A percentile compares a stretch with the other conserved stretches of the same genome.
phyloP scores from a whole-genome alignment of 2,329 filamentous ascomycete genomes.

The Claviceps monticola region DNA sequence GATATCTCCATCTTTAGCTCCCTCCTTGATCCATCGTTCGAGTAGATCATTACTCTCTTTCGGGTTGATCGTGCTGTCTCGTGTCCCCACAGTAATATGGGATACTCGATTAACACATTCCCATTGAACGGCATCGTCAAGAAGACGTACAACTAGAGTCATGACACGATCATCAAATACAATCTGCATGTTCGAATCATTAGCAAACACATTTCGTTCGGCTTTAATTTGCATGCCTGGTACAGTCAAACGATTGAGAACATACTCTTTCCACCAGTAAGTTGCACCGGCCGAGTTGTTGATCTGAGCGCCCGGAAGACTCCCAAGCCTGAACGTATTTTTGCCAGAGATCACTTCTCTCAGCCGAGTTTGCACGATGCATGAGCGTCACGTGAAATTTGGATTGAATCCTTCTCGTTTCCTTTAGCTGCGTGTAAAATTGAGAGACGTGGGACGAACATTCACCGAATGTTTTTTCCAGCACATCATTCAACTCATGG shows the following conservation, averaged over 20 bases:
- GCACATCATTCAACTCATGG: slow-evolving; percentile 32
- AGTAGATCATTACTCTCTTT: slow-evolving; percentile 88
- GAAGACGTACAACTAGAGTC: slow-evolving; percentile 73
- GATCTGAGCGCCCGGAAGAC: slow-evolving; percentile 15
- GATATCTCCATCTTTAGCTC: slow-evolving; percentile 28
- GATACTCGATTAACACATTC: slow-evolving; percentile 64
- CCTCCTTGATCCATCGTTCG: slow-evolving; percentile 53
- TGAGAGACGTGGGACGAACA: slow-evolving; percentile 27
- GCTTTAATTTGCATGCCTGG: not conserved
- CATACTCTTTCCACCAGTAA: slow-evolving; percentile 48
- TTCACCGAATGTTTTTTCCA: slow-evolving; percentile 56
- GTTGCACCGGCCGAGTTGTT: slow-evolving; percentile 45
- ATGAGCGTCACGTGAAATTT: slow-evolving; percentile 91
- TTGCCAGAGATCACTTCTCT: slow-evolving; percentile 60
- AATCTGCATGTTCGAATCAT: slow-evolving; percentile 27
- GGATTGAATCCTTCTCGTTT: slow-evolving; percentile 61
- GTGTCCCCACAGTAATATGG: slow-evolving; percentile 84
- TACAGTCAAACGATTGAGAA: not conserved
- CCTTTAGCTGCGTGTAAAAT: slow-evolving; percentile 65
- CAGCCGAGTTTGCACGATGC: slow-evolving; percentile 52
- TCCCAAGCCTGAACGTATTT: slow-evolving; percentile 51
- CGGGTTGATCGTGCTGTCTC: slow-evolving; percentile 61
- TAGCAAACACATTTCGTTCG: not conserved
- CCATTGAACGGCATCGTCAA: slow-evolving; percentile 43
- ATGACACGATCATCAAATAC: slow-evolving; percentile 82